Base-by-base conservation (phyloP, 1,284 basidiomycete species). In the Pseudozyma tsukubaensis region DNA sequence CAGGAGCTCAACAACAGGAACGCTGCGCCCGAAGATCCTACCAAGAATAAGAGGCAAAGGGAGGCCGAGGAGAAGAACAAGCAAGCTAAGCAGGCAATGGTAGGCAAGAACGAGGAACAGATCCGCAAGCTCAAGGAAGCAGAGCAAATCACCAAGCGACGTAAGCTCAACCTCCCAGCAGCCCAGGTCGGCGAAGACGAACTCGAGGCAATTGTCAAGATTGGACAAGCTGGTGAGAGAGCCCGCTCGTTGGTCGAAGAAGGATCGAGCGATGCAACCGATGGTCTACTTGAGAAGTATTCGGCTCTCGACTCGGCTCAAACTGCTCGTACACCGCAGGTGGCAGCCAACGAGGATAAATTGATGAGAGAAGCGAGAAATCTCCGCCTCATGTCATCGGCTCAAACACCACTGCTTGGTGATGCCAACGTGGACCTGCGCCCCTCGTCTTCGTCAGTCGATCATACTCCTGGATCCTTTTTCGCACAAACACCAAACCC, bases 151-250 rank as follows among this genome's bases (percentile, higher is more conserved):
- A 92, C 93, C 29, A 90, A 94, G 78, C 87, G 97, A 68, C 87
- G 94, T 77, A 93, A 93, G 85, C 88, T 99, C 50, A 89, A 90
- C 64, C 88, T 99, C 12, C 97, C 97, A 0, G 87, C 88, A 19
- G 94, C 96, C 1, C 96, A 99, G 83, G 97, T 99, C 4, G 93
- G 93, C n/a, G 94, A 99, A 85, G 86, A 88, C 8, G 96, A 99
- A 86, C 86, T 99, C 53, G 97, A 99, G 86, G 94, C 98, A 79
- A 98, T 99, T 78, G 96, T 97, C 79, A 99, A 99, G 88, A 95
- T 99, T 77, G 97, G 96, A 1, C 91, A 93, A 83, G 92, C 92
- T 0, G 92, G 94, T 7, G 93, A 97, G 86, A 91, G 89, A 66
- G 92, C 94, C 10, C 91, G 94, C 80, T 90, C 91, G 6, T 85